Conservation (phyloP, 2,329 filamentous ascomycete species). For the Xylariales sp. region DNA sequence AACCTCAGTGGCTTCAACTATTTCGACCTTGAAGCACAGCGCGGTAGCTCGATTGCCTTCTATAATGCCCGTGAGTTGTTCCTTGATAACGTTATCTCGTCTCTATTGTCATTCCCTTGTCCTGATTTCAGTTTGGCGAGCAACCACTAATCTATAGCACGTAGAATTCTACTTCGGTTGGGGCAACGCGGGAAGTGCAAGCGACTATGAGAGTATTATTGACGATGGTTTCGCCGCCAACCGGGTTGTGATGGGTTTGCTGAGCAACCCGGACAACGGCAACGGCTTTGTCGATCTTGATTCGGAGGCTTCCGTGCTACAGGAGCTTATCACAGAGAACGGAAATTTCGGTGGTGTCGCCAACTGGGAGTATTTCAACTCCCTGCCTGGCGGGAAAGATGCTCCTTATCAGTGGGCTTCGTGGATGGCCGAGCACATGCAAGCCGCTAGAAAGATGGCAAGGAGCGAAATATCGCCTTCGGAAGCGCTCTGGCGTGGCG, state of each 20-base stretch:
- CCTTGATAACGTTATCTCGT: neutral
- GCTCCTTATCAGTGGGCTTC: constrained; percentile 82
- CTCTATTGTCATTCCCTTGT: neutral
- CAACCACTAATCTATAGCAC: constrained; percentile 7
- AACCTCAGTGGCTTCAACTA: constrained; percentile 89
- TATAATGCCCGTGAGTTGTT: constrained; percentile 74
- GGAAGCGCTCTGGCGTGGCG: constrained; percentile 44
- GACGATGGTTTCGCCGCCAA: constrained; percentile 76
- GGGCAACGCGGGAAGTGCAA: constrained; percentile 66
- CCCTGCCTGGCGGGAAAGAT: constrained; percentile 70
- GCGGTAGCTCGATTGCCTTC: constrained; percentile 77
- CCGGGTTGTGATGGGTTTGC: constrained; percentile 81
- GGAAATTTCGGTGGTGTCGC: constrained; percentile 85
- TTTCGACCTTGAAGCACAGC: constrained; percentile 74
- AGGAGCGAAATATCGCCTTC: constrained; percentile 43
- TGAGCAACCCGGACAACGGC: constrained; percentile 83
- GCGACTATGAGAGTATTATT: constrained; percentile 63
- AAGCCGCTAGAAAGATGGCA: constrained; percentile 34
- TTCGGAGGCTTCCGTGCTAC: constrained; percentile 58
- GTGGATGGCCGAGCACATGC: constrained; percentile 46
- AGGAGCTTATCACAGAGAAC: constrained; percentile 61
- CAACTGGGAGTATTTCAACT: constrained; percentile 97
- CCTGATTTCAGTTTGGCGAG: neutral
- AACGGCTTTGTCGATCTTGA: constrained; percentile 62
- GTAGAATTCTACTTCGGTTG: constrained; percentile 89